Evolutionary conservation across 2,329 filamentous ascomycete genomes (phyloP).

Genomic region (Neonectria hederae): DNA sequence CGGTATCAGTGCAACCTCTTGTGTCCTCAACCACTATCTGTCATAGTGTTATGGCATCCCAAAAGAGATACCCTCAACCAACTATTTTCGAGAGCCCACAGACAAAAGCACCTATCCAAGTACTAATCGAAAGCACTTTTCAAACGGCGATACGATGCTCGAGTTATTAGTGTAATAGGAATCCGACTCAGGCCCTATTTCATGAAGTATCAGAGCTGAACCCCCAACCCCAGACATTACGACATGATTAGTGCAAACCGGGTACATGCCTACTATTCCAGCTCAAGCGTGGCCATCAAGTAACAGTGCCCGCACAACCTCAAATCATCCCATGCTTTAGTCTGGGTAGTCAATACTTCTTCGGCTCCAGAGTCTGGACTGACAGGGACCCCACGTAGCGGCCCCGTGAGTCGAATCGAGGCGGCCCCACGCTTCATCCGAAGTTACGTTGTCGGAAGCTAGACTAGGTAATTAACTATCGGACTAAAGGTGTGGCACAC

Average conservation of each 20-base stretch:
- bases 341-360: not conserved
- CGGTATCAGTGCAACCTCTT: not conserved
- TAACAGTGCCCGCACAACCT: not conserved
- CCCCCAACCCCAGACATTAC: not conserved
- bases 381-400: constrained; percentile 5
- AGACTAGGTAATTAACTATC: not conserved
- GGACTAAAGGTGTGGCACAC: not conserved
- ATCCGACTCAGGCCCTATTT: not conserved
- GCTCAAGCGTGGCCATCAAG: not conserved
- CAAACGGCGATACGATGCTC: not conserved
- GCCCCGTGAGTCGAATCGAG: not conserved
- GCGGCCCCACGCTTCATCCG: constrained; percentile 1
- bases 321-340: not conserved
- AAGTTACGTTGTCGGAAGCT: not conserved
- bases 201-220: not conserved
- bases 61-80: not conserved
- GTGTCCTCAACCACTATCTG: not conserved
- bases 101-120: not conserved
- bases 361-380: not conserved
- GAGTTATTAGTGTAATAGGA: not conserved
- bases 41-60: not conserved
- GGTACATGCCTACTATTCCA: not conserved
- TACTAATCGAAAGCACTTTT: not conserved
- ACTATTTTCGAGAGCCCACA: not conserved
- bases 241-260: not conserved